Conservation (phyloP, 495 filamentous ascomycete species). For the Baudoinia panamericana region DNA sequence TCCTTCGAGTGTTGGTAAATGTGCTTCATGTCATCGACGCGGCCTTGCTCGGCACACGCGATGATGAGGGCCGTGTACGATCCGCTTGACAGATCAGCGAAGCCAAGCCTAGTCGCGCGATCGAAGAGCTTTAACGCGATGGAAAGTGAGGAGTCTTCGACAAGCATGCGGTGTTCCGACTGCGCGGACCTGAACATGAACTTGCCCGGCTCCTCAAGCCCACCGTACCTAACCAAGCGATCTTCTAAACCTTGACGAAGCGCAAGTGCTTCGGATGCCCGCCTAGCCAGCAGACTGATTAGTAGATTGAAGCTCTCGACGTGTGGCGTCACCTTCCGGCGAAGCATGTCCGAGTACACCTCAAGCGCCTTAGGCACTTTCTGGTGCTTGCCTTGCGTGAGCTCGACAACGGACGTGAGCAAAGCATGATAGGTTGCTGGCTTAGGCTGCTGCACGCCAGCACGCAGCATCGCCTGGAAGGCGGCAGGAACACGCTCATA, state of each 20-base stretch:
- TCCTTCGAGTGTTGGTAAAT: slow-evolving; percentile 83
- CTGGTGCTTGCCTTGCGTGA: slow-evolving; percentile 58
- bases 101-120: slow-evolving; percentile 1
- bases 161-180: slow-evolving; percentile 65
- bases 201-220: slow-evolving; percentile 71
- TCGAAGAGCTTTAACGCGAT: slow-evolving; percentile 77
- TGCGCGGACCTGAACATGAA: slow-evolving; percentile 84
- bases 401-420: slow-evolving; percentile 64
- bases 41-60: slow-evolving; percentile 67
- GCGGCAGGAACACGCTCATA: slow-evolving; percentile 78
- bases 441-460: slow-evolving; percentile 58
- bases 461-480: slow-evolving; percentile 72
- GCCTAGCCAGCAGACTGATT: slow-evolving; percentile 64
- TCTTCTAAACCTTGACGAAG: slow-evolving; percentile 60
- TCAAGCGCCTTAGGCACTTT: slow-evolving; percentile 80
- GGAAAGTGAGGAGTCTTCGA: slow-evolving; percentile 72
- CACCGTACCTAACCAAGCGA: slow-evolving; percentile 65
- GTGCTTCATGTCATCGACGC: slow-evolving; percentile 73
- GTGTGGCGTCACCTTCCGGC: slow-evolving; percentile 67
- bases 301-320: slow-evolving; percentile 75
- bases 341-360: slow-evolving; percentile 92
- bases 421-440: slow-evolving; percentile 82
- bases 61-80: slow-evolving; percentile 60
- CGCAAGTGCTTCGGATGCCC: slow-evolving; percentile 57
- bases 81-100: slow-evolving; percentile 32